Percentiles rank a stretch among this genome's conserved stretches.
Evolutionary conservation across 768 basidiomycete genomes (phyloP).

Genomic region (Leccinum obscurum): DNA sequence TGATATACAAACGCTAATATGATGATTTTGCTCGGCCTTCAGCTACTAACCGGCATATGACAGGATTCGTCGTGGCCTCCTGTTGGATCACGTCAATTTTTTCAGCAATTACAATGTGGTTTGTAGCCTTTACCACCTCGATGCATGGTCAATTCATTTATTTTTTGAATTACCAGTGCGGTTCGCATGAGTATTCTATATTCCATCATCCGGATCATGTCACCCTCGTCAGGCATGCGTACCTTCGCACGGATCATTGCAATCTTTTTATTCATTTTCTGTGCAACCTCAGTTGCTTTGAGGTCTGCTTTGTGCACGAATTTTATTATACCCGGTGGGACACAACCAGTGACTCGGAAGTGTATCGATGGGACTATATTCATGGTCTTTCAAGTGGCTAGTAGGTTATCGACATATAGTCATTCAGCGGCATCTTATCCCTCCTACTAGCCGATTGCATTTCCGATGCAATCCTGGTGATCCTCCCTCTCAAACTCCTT

Average conservation of each 20-base stretch:
- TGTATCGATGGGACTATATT: not conserved
- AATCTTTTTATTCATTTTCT: not conserved
- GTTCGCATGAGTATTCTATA: not conserved
- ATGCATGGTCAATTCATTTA: not conserved
- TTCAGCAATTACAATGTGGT: not conserved
- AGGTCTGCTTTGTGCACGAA: not conserved
- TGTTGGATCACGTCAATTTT: not conserved
- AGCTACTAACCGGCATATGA: not conserved
- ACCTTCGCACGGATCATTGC: not conserved
- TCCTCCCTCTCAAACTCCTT: conserved; percentile 6
- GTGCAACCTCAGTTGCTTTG: not conserved
- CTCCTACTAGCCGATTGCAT: not conserved
- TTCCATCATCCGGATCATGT: not conserved
- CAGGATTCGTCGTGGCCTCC: not conserved
- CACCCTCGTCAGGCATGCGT: not conserved
- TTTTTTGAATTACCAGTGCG: not conserved
- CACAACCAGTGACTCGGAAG: not conserved
- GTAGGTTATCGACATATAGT: not conserved
- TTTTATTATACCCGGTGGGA: not conserved
- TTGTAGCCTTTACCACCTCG: not conserved
- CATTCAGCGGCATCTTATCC: not conserved
- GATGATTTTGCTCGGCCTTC: not conserved
- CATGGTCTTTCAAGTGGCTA: not conserved
- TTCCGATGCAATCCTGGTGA: not conserved
- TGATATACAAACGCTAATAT: not conserved